These are phyloP conservation scores for Diplodia sapinea DNA, from an alignment of 2,329 filamentous ascomycete species.

Conservation along the genomic window DNA sequence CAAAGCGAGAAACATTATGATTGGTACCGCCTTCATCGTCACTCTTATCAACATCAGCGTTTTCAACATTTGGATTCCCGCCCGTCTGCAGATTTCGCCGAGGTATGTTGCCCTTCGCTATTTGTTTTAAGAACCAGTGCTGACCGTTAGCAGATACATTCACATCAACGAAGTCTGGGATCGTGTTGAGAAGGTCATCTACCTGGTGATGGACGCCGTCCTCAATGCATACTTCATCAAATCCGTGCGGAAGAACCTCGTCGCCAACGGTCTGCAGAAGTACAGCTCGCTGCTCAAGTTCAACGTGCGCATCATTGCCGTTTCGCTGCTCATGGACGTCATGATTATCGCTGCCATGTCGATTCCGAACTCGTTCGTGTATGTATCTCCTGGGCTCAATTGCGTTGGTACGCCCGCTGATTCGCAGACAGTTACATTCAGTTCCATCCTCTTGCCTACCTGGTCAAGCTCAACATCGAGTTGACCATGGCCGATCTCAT, in stretches of 20 bases:
- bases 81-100: slow-evolving; percentile 43
- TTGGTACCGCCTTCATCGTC: slow-evolving; percentile 45
- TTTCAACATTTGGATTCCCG: slow-evolving; percentile 51
- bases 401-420: not conserved
- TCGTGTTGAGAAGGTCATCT: slow-evolving; percentile 47
- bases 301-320: slow-evolving; percentile 57
- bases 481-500: slow-evolving; percentile 61
- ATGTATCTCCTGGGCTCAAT: slow-evolving; percentile 31
- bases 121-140: not conserved
- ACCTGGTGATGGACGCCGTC: slow-evolving; percentile 45
- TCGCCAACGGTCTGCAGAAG: slow-evolving; percentile 58
- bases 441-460: slow-evolving; percentile 58
- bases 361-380: slow-evolving; percentile 55
- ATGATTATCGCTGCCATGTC: slow-evolving; percentile 57
- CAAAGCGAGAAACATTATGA: slow-evolving; percentile 45
- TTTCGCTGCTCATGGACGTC: slow-evolving; percentile 59
- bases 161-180: slow-evolving; percentile 49
- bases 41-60: slow-evolving; percentile 48
- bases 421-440: slow-evolving; percentile 51
- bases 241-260: slow-evolving; percentile 54
- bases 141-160: slow-evolving; percentile 37
- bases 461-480: slow-evolving; percentile 59
- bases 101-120: slow-evolving; percentile 33
- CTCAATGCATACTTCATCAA: slow-evolving; percentile 51
- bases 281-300: slow-evolving; percentile 58